Percentiles rank a stretch among this genome's conserved stretches.
Evolutionary conservation across 306 rosid genomes (phyloP).

Genomic region (Gleditsia sinensis): DNA sequence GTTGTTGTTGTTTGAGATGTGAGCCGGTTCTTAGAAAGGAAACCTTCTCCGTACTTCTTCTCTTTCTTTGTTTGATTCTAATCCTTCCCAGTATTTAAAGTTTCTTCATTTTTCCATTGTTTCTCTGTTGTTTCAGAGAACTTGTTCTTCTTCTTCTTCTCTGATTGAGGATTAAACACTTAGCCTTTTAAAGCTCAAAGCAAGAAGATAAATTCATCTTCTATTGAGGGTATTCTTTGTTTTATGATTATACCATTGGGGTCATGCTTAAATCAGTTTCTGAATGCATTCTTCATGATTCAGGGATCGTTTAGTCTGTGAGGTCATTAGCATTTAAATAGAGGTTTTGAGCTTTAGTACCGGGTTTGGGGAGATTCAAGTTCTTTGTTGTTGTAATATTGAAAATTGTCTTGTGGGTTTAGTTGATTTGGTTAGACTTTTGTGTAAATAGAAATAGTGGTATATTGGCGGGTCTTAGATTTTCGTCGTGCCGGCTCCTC

Average conservation of each 20-base stretch:
- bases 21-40: conserved; percentile 75
- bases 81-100: conserved; percentile 66
- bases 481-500: conserved; percentile 45
- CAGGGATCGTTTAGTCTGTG: conserved; percentile 56
- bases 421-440: conserved; percentile 34
- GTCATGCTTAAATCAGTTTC: conserved; percentile 51
- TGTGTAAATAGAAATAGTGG: conserved; percentile 62
- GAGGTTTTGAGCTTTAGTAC: conserved; percentile 25
- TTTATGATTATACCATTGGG: conserved; percentile 32
- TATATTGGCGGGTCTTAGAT: conserved; percentile 41
- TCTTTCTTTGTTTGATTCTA: conserved; percentile 71
- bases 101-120: conserved; percentile 14
- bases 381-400: conserved; percentile 33
- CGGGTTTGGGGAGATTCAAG: conserved; percentile 21
- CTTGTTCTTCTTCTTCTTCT: conserved; percentile 15
- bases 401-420: conserved; percentile 27
- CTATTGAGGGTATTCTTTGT: conserved; percentile 29
- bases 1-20: conserved; percentile 57
- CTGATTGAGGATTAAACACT: conserved; percentile 12
- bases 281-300: conserved; percentile 56
- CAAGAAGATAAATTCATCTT: neutral
- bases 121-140: conserved; percentile 17
- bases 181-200: conserved; percentile 16
- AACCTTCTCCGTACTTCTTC: conserved; percentile 75
- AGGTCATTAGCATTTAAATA: conserved; percentile 18